These are phyloP conservation scores for Aquilaria agallochum DNA, from an alignment of 441 rosid genomes.

Conservation along the genomic window DNA sequence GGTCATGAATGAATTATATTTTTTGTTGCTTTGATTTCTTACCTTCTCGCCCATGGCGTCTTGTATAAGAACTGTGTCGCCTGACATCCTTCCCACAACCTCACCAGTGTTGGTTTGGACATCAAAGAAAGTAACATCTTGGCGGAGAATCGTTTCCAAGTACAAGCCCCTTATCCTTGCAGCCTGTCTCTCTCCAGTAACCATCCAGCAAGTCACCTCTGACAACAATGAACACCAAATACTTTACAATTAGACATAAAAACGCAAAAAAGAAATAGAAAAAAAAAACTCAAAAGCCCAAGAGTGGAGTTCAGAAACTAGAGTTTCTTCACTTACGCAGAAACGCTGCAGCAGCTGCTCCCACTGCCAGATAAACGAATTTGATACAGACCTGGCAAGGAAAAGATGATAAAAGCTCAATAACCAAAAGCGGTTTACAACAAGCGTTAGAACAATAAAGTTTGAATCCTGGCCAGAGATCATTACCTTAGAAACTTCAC, in stretches of 20 bases:
- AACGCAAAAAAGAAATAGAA: neutral
- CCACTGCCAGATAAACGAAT: conserved; percentile 44
- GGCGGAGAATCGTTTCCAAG: conserved; percentile 51
- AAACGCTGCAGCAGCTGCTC: conserved; percentile 37
- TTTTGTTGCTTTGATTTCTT: neutral
- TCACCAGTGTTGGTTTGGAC: conserved; percentile 53
- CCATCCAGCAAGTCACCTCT: conserved; percentile 72
- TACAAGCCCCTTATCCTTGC: conserved; percentile 47
- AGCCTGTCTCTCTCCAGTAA: conserved; percentile 61
- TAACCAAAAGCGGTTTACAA: neutral
- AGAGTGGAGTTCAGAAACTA: neutral
- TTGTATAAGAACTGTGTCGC: conserved; percentile 63
- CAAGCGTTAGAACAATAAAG: too few relatives aligned
- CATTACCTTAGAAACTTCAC: conserved; percentile 34
- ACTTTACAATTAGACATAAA: neutral
- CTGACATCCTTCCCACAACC: conserved; percentile 61
- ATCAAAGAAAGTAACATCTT: conserved; percentile 58
- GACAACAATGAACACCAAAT: conserved; percentile 9
- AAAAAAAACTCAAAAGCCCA: neutral
- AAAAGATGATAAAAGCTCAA: neutral
- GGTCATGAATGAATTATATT: neutral
- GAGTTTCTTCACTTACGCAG: conserved; percentile 32
- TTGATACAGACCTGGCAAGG: conserved; percentile 30
- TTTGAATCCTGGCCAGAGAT: neutral
- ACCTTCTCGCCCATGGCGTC: conserved; percentile 78